Evolutionary conservation across 2,329 filamentous ascomycete genomes (phyloP).

Genomic region (Alternaria longipes): DNA sequence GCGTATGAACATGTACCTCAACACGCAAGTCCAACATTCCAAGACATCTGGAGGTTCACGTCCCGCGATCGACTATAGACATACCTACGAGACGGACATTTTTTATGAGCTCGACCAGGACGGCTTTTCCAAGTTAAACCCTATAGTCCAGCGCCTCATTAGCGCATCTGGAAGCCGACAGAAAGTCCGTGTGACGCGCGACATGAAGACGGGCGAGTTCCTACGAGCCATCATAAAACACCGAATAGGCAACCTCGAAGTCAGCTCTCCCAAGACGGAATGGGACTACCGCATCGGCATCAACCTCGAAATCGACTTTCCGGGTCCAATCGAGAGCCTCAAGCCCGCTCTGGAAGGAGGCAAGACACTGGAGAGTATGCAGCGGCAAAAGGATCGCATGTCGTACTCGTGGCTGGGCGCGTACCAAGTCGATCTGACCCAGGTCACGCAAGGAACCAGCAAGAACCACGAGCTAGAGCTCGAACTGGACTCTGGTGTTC

Average conservation of each 20-base stretch:
- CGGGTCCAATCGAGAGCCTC: conserved; percentile 68
- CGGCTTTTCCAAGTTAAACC: conserved; percentile 51
- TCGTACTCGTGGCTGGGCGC: conserved; percentile 83
- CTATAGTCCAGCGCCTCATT: conserved; percentile 69
- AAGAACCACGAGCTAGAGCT: conserved; percentile 86
- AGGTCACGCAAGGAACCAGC: conserved; percentile 70
- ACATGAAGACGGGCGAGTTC: conserved; percentile 74
- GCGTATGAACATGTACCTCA: conserved; percentile 84
- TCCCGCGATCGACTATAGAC: conserved; percentile 78
- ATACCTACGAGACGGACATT: conserved; percentile 82
- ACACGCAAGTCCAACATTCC: conserved; percentile 70
- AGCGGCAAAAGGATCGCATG: conserved; percentile 87
- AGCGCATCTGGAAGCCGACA: conserved; percentile 30
- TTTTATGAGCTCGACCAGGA: conserved; percentile 71
- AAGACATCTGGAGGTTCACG: conserved; percentile 53
- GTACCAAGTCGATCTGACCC: conserved; percentile 92
- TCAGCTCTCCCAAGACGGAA: conserved; percentile 77
- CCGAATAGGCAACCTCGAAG: conserved; percentile 85
- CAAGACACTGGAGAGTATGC: conserved; percentile 53
- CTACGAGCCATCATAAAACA: conserved; percentile 90
- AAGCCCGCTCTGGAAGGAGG: conserved; percentile 55
- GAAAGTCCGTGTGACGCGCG: conserved; percentile 68
- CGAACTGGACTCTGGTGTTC: conserved; percentile 70
- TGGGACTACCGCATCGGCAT: conserved; percentile 95
- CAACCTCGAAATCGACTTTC: conserved; percentile 89